Evolutionary conservation across 768 basidiomycete species (phyloP).

Genomic region (Pulveroboletus sp.): DNA sequence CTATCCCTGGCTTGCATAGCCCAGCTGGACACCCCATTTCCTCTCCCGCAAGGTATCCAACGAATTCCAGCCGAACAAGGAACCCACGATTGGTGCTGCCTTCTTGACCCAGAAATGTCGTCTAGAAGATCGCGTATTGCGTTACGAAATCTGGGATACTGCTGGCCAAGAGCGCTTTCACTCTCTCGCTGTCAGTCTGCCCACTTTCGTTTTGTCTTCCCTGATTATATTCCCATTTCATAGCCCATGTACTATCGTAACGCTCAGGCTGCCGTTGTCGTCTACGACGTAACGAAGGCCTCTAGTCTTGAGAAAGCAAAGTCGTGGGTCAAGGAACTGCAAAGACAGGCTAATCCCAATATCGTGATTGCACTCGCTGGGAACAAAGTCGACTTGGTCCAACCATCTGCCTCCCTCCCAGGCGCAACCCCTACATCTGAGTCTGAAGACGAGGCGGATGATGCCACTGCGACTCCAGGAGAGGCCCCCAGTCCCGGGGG

Average conservation of each 20-base stretch:
- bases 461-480: constrained; percentile 84
- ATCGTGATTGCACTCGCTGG: constrained; percentile 98
- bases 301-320: constrained; percentile 97
- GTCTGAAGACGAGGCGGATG: constrained; percentile 85
- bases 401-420: constrained; percentile 51
- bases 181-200: constrained; percentile 75
- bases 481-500: constrained; percentile 50
- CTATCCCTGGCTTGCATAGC: constrained; percentile 8
- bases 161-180: constrained; percentile 97
- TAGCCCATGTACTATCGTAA: constrained; percentile 99
- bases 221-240: constrained; percentile 4
- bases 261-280: constrained; percentile 95
- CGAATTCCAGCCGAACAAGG: constrained; percentile 98
- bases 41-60: constrained; percentile 66
- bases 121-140: constrained; percentile 86
- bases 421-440: constrained; percentile 51
- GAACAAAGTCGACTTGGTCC: constrained; percentile 93
- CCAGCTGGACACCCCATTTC: constrained; percentile 1
- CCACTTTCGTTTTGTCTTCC: neutral
- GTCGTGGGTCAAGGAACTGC: constrained; percentile 99
- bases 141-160: constrained; percentile 98
- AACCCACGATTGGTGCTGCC: constrained; percentile 96
- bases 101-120: constrained; percentile 95
- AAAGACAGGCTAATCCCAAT: constrained; percentile 97
- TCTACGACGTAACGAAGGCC: constrained; percentile 96